Evolutionary conservation across 306 rosid genomes (phyloP).

Genomic region (Herpetospermum pedunculosum): DNA sequence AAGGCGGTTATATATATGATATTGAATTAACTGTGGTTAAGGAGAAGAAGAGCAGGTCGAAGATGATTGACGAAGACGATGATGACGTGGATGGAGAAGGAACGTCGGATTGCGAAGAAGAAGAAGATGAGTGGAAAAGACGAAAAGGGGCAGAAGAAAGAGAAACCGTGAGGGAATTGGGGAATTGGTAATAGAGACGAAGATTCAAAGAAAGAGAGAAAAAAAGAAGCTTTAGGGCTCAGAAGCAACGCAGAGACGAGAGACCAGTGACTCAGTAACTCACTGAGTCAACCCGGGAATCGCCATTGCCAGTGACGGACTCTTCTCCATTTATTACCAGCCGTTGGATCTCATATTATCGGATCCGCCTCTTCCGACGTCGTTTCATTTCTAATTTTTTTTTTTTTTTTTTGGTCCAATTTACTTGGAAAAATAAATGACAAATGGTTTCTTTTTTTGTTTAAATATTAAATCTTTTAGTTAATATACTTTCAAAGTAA

Average conservation of each 20-base stretch:
- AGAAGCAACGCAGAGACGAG: not conserved
- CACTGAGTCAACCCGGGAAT: conserved; percentile 12
- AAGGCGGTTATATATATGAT: conserved; percentile 17
- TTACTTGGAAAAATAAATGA: too few species aligned
- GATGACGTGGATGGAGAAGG: conserved; percentile 12
- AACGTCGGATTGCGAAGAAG: conserved; percentile 10
- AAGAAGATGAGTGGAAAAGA: conserved; percentile 14
- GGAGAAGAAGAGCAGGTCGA: conserved; percentile 10
- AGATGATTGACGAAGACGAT: conserved; percentile 12
- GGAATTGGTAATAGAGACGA: not conserved
- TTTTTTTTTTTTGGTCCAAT: too few species aligned
- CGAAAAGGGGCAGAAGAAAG: conserved; percentile 8
- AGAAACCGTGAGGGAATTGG: not conserved
- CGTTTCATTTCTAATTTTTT: not conserved
- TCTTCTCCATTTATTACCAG: not conserved
- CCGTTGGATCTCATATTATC: not conserved
- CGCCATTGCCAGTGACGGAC: not conserved
- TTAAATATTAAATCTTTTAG: too few species aligned
- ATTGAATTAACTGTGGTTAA: conserved; percentile 12
- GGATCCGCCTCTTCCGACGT: not conserved
- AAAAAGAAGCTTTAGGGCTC: not conserved
- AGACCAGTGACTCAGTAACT: too few species aligned
- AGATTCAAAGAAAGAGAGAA: too few species aligned
- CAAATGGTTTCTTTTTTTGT: too few species aligned
- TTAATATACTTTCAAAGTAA: too few species aligned